Evolutionary conservation across 345 rosid genomes (phyloP), one percentile per base, ranked within the genome.

Genomic region (Viola odorata): DNA sequence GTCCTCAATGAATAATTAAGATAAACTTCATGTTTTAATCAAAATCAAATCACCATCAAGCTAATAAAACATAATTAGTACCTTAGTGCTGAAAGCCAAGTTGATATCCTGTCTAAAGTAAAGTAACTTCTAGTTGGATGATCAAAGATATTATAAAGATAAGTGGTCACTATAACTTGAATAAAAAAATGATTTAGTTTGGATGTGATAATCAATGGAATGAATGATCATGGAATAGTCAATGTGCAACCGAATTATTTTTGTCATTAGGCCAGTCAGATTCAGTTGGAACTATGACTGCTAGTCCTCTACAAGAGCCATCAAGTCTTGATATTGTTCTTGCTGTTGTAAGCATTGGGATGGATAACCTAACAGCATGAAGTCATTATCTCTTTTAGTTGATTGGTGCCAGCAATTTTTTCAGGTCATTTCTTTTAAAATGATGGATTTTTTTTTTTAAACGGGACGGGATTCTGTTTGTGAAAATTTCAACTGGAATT

Each of bases 11-110:
- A 42, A 63, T 60, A 45, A 63, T 69, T 68, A 70, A 58, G 68
- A 66, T 50, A 70, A 53, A 53, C 58, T 17, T 54, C 57, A 58
- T 61, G 72, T 64, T 64, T 74, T 67, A 65, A 75, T 69, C 60
- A 71, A 63, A 77, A 64, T 62, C 69, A 64, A 76, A 73, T 82
- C 82, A 49, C 62, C 15, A 50, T 78, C 79, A 73, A 61, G 57
- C 58, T 60, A 55, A 74, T 69, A 40, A 63, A 66, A 41, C 54
- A 67, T 53, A 61, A 47, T 69, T 73, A 58, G 45, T 42, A 57
- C 5, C 52, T 50, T 70, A 62, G 51, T 65, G 69, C n/a, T n/a
- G 68, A 69, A 64, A 55, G 45, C 61, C 61, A 69, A 64, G 74
- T 69, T 64, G 70, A 69, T 65, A 23, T 50, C 40, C 11, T 63